Conservation (phyloP, 2,329 filamentous ascomycete species). For the Aspergillus puulaauensis region DNA sequence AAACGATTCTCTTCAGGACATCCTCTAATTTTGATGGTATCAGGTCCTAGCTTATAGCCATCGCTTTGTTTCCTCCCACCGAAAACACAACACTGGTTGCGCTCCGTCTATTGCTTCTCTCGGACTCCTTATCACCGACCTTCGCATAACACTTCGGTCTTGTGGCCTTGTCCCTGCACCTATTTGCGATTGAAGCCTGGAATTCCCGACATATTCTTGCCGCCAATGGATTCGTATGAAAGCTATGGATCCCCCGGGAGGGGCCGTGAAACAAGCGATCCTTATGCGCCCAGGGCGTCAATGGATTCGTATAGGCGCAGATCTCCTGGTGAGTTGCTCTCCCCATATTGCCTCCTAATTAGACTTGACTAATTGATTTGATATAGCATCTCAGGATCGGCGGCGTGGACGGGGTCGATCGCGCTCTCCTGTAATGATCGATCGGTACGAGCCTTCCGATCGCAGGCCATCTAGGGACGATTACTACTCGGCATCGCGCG, state of each 20-base stretch:
- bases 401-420: constrained; percentile 53
- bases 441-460: constrained; percentile 62
- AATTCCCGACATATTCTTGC: no score
- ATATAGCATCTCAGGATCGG: constrained; percentile 41
- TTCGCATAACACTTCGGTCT: background rate
- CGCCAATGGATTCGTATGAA: constrained; percentile 49
- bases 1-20: constrained; percentile 22
- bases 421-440: constrained; percentile 61
- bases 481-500: constrained; percentile 50
- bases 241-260: constrained; percentile 46
- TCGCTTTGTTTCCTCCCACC: constrained; percentile 5
- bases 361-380: background rate
- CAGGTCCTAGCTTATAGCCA: constrained; percentile 35
- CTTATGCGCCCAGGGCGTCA: constrained; percentile 31
- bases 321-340: constrained; percentile 44
- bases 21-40: constrained; percentile 40
- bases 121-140: background rate
- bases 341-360: background rate
- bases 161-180: background rate
- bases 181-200: background rate
- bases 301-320: constrained; percentile 47
- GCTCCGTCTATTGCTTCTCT: background rate
- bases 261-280: constrained; percentile 42
- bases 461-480: constrained; percentile 56
- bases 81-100: background rate